These are phyloP conservation scores for Russula sp. DNA, from an alignment of 768 basidiomycete genomes.

Conservation along the genomic window DNA sequence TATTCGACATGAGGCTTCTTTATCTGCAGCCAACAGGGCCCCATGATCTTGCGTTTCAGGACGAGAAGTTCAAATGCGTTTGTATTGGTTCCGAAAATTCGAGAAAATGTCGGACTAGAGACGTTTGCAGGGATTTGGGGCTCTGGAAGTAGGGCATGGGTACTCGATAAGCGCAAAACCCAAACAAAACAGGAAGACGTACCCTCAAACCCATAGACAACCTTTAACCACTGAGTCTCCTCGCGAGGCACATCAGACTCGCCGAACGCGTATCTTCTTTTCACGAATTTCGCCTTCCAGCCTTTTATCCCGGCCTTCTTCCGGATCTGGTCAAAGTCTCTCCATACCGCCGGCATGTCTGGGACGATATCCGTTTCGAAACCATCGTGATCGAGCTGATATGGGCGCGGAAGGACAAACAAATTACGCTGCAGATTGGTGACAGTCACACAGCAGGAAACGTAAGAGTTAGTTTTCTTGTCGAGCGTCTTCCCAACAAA, in stretches of 20 bases:
- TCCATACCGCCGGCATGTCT: slow-evolving; percentile 64
- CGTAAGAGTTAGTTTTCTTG: slow-evolving; percentile 61
- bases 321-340: slow-evolving; percentile 79
- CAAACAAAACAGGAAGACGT: background rate
- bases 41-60: slow-evolving; percentile 96
- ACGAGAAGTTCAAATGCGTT: slow-evolving; percentile 91
- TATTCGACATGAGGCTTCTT: slow-evolving; percentile 70
- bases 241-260: slow-evolving; percentile 75
- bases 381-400: slow-evolving; percentile 54
- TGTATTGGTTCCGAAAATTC: slow-evolving; percentile 89
- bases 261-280: slow-evolving; percentile 90
- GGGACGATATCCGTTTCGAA: slow-evolving; percentile 76
- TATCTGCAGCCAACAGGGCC: slow-evolving; percentile 93
- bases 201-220: slow-evolving; percentile 89
- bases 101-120: slow-evolving; percentile 78
- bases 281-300: slow-evolving; percentile 82
- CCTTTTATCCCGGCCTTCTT: slow-evolving; percentile 62
- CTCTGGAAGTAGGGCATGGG: slow-evolving; percentile 43
- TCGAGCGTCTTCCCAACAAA: slow-evolving; percentile 92
- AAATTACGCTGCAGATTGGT: slow-evolving; percentile 86
- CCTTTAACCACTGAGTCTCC: slow-evolving; percentile 87
- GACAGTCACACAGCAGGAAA: slow-evolving; percentile 85
- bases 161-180: background rate
- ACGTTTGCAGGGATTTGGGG: slow-evolving; percentile 69
- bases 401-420: slow-evolving; percentile 78